Base-by-base conservation (phyloP, 1,284 basidiomycete genomes). In the Waitea zeae region DNA sequence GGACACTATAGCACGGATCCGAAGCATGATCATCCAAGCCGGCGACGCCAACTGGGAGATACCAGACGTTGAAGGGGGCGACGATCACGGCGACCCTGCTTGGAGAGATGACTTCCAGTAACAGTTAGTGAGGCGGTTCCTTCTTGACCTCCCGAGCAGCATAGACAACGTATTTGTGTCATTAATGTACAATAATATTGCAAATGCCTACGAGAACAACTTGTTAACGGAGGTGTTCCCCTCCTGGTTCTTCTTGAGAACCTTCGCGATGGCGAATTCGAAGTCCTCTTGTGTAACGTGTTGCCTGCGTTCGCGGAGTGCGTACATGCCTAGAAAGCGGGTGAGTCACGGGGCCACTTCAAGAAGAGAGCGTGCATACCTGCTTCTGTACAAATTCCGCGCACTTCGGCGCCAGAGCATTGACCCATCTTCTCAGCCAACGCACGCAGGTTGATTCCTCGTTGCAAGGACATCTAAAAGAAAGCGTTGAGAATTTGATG, bases 381-480 rank as follows among this genome's bases (percentile, higher is more conserved):
- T 18, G 92, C 93, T 63, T 98, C 93, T 0, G 93, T 97, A 56
- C 92, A 97, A 48, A 98, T 97, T 61, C 93, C 93, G 22, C 93
- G 73, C 9, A 97, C 93, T 55, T 98, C 93, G 4, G 93, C 93
- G 49, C 93, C 93, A 1, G 89, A 95, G 52, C 92, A 96, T 50
- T 93, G 86, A 3, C 93, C 93, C 93, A 97, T 98, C 70, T 97
- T 97, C 55, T 97, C 93, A 0, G 93, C 93, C 12, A 97, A 66
- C 1, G 82, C 76, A 20, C 89, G 80, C 18, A 97, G 70, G 59
- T 98, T 93, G 59, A 98, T 97, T 4, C 93, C 93, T 40, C 93
- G 75, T 61, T 97, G 92, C 30, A 98, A 64, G 4, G 90, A 96
- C 95, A 97, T 98, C 82, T 88, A 43, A 3, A 32, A 19, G 31